Evolutionary conservation across 768 basidiomycete genomes (phyloP).

Genomic region (Lyophyllum shimeji): DNA sequence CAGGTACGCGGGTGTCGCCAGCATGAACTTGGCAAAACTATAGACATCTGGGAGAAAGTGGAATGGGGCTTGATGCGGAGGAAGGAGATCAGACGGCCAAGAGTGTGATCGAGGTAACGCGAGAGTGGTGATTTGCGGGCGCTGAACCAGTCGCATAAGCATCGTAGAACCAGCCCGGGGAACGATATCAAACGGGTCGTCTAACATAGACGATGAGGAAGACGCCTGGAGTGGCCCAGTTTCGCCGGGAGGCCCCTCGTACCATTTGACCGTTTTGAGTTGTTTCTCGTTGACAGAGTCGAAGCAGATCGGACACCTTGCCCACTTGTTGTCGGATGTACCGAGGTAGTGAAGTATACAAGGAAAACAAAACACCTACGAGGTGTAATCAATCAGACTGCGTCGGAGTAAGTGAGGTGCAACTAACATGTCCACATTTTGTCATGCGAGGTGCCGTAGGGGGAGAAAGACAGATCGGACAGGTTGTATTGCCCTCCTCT

Average conservation of each 20-base stretch:
- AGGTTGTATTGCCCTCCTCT: constrained; percentile 68
- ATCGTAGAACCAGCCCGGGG: constrained; percentile 60
- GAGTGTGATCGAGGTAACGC: constrained; percentile 89
- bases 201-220: constrained; percentile 45
- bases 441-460: constrained; percentile 92
- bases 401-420: constrained; percentile 9
- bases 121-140: constrained; percentile 92
- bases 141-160: constrained; percentile 86
- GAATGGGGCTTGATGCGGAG: constrained; percentile 92
- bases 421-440: constrained; percentile 94
- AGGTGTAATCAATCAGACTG: constrained; percentile 8
- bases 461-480: constrained; percentile 94
- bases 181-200: constrained; percentile 33
- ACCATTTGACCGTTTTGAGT: constrained; percentile 93
- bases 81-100: constrained; percentile 92
- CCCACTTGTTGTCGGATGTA: constrained; percentile 86
- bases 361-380: constrained; percentile 89
- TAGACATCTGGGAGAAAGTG: constrained; percentile 94
- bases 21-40: constrained; percentile 91
- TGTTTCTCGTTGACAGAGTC: constrained; percentile 90
- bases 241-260: constrained; percentile 49
- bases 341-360: constrained; percentile 91
- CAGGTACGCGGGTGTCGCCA: constrained; percentile 87
- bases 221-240: constrained; percentile 33
- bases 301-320: constrained; percentile 93